Base-by-base conservation (phyloP, 2,329 filamentous ascomycete species). In the Taxawa tesnikishii region DNA sequence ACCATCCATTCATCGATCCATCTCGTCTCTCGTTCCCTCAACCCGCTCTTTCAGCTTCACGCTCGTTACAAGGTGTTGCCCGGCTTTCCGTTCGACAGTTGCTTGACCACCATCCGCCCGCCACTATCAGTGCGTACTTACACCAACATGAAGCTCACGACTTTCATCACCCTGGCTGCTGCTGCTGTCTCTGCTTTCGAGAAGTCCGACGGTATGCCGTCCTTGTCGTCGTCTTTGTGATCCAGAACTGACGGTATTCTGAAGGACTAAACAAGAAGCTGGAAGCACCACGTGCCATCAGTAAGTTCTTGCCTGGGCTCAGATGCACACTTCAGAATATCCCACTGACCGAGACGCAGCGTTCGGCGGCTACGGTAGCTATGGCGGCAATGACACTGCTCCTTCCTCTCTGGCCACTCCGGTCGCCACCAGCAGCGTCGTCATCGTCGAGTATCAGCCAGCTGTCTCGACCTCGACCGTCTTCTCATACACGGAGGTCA, bases 401-500 rank as follows among this genome's bases (percentile, higher is more conserved):
- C 14, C 21, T 17, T 21, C 14, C 17, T 19, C 8, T n/a, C 12
- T 10, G 15, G 11, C 31, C 12, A 15, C 19, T 13, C 28, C 29
- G 17, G 11, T 26, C 4, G 32, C 38, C 23, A 38, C 33, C n/a
- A 41, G 42, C 28, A 44, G 32, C 25, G 37, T 46, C 15, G 38
- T 47, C 12, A 31, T 51, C 31, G 41, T 53, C 31, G 42, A 50
- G 28, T 41, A 46, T 32, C 38, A 45, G 18, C 49, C 51, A 3
- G 53, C 51, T 23, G 45, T 51, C 35, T 53, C 55, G 34, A 56
- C 55, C 39, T 62, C 59, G 38, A 48, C 52, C 29, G 53, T 58
- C 46, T 61, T 56, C 45, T 48, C 49, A 36, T 65, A 62, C 40
- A 48, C 55, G 41, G 51, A 56, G 36, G 48, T 62, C 40, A 64